Evolutionary conservation across 257 asterid species (phyloP), one percentile per base, ranked within the genome.

Genomic region (Fraxinus pennsylvanica): DNA sequence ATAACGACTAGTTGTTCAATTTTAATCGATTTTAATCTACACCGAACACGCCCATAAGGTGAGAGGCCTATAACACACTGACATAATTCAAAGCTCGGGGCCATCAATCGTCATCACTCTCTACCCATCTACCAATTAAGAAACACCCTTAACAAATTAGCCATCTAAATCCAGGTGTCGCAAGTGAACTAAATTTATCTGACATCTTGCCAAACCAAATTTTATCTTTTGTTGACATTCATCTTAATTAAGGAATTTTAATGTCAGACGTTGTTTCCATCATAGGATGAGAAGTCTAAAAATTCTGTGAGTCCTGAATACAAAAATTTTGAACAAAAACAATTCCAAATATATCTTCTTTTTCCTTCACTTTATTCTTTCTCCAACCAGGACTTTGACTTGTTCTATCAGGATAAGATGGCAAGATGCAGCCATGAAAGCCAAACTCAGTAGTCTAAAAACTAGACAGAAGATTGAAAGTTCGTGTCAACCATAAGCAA

Each of bases 361-460:
- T 19, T 21, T 59, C 29, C 29, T 21, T 19, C 30, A n/a, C 39
- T 21, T 61, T 12, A 22, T 15, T 29, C 33, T 47, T 19, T 45
- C 33, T 27, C 75, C 76, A 74, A 27, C 75, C 68, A 38, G 63
- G 68, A 77, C 65, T 77, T 69, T 32, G 74, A 69, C 68, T 74
- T 59, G 72, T 76, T 47, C 78, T 63, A 78, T 19, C 73, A 73
- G 39, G 45, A 72, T 73, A 39, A 27, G 81, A 74, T 54, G 69
- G 68, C 76, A 39, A 7, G 36, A 63, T 33, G 63, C 39, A 25
- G 35, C 57, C 65, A 72, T 25, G 69, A 9, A 63, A 25, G 19
- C 27, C 68, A 38, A 45, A 76, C 27, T 68, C 29, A 19, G 72
- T 72, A 35, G 45, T 73, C 72, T 72, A 63, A 33, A 61, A 65